A percentile compares a stretch with the other conserved stretches of the same genome.
Conservation (phyloP, 1,139 yeast genomes). For the Scheffersomyces segobiensis region DNA sequence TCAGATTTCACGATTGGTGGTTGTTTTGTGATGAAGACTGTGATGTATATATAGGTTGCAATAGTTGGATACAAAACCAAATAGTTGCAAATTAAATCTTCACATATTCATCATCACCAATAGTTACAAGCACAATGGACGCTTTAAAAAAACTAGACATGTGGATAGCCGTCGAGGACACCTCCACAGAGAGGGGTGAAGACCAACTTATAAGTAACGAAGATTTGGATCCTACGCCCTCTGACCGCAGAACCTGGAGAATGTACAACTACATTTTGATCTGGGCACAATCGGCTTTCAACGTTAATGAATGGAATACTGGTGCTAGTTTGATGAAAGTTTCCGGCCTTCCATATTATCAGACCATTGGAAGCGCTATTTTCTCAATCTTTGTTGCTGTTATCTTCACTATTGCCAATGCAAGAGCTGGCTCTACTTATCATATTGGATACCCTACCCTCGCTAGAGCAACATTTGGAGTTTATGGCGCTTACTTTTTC, state of each 20-base stretch:
- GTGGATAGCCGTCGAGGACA: not conserved
- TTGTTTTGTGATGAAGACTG: not conserved
- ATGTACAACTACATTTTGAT: not conserved
- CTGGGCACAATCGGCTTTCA: not conserved
- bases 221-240: constrained; percentile 13
- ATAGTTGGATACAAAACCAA: not conserved
- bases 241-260: constrained; percentile 10
- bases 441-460: constrained; percentile 38
- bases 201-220: constrained; percentile 1
- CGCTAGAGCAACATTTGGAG: constrained; percentile 33
- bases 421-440: constrained; percentile 4
- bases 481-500: constrained; percentile 28
- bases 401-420: not conserved
- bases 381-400: not conserved
- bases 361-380: not conserved
- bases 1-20: not conserved
- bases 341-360: not conserved
- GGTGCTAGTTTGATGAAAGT: not conserved
- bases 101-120: not conserved
- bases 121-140: not conserved
- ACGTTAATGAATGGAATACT: not conserved
- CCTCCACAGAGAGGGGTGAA: not conserved
- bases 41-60: not conserved
- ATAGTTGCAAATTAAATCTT: not conserved
- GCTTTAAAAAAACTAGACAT: not conserved